These are phyloP conservation scores for Lepiota venenata DNA, from an alignment of 768 basidiomycete species.

Conservation along the genomic window DNA sequence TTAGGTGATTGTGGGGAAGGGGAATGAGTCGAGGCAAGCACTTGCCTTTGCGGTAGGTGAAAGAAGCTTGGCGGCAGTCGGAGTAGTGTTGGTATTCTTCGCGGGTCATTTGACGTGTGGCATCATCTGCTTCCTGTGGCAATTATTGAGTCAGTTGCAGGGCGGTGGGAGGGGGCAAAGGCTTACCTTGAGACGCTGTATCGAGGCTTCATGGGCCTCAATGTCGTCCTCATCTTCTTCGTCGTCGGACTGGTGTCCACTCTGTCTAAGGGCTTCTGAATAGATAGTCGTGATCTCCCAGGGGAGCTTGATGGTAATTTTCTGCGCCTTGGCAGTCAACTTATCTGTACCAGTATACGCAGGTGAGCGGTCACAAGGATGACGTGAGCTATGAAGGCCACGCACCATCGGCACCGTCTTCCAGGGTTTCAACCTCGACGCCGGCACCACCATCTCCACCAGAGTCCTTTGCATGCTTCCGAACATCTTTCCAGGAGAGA, in stretches of 20 bases:
- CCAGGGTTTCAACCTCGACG: conserved; percentile 79
- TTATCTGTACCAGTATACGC: conserved; percentile 51
- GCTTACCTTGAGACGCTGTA: conserved; percentile 73
- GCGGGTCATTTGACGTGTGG: conserved; percentile 92
- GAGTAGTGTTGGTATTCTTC: conserved; percentile 98
- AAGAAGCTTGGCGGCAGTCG: conserved; percentile 94
- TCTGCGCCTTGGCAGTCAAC: conserved; percentile 79
- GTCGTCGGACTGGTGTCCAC: conserved; percentile 83
- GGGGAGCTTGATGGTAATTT: conserved; percentile 91
- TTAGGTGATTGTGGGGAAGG: background rate
- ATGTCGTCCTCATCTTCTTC: conserved; percentile 96
- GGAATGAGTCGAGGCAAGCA: background rate
- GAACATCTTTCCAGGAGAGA: conserved; percentile 95
- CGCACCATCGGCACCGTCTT: conserved; percentile 80
- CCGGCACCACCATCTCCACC: conserved; percentile 78
- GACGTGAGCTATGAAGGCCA: conserved; percentile 1
- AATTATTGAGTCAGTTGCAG: background rate
- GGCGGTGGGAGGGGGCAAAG: background rate
- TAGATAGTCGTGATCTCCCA: conserved; percentile 96
- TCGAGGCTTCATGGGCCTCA: conserved; percentile 93
- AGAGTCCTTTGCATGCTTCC: conserved; percentile 91
- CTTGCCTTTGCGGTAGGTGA: conserved; percentile 93
- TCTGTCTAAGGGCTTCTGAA: conserved; percentile 76
- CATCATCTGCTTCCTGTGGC: conserved; percentile 85
- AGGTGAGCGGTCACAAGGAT: background rate